Conservation (phyloP, 2,329 filamentous ascomycete genomes). For the Ophiosphaerella narmari region DNA sequence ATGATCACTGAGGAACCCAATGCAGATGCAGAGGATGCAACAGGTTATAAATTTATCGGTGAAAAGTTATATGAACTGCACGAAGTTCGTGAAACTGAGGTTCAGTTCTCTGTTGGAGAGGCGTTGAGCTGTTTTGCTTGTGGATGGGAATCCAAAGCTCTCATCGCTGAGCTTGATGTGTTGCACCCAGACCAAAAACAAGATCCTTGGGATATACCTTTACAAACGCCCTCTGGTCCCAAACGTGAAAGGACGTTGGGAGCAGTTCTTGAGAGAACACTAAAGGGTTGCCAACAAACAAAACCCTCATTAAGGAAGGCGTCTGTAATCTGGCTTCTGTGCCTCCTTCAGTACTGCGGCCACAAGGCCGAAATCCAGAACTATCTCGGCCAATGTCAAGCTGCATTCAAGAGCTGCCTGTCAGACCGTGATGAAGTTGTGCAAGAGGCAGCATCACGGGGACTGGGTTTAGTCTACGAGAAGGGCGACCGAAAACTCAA, state of each 20-base stretch:
- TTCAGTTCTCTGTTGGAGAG: slow-evolving; percentile 90
- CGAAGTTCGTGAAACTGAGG: slow-evolving; percentile 82
- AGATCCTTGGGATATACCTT: slow-evolving; percentile 35
- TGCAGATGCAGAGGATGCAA: slow-evolving; percentile 36
- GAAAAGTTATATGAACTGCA: slow-evolving; percentile 75
- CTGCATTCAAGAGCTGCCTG: slow-evolving; percentile 84
- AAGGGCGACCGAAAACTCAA: slow-evolving; percentile 82
- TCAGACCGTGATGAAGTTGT: slow-evolving; percentile 90
- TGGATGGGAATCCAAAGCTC: slow-evolving; percentile 81
- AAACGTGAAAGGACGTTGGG: slow-evolving; percentile 51
- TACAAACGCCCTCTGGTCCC: slow-evolving; percentile 38
- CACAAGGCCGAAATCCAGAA: slow-evolving; percentile 74
- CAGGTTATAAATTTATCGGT: slow-evolving; percentile 60
- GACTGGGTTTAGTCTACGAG: slow-evolving; percentile 90
- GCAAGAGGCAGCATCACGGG: slow-evolving; percentile 91
- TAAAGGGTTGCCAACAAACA: slow-evolving; percentile 77
- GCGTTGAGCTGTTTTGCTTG: slow-evolving; percentile 77
- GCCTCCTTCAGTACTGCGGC: slow-evolving; percentile 86
- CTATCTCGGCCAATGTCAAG: slow-evolving; percentile 77
- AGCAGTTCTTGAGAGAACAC: slow-evolving; percentile 70
- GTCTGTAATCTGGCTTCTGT: slow-evolving; percentile 93
- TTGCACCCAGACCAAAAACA: slow-evolving; percentile 55
- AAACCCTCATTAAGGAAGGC: slow-evolving; percentile 91
- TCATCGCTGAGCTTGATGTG: slow-evolving; percentile 77
- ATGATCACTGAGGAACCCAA: slow-evolving; percentile 59